Conservation (phyloP, 768 basidiomycete genomes). For the Tremella yokohamensis region DNA sequence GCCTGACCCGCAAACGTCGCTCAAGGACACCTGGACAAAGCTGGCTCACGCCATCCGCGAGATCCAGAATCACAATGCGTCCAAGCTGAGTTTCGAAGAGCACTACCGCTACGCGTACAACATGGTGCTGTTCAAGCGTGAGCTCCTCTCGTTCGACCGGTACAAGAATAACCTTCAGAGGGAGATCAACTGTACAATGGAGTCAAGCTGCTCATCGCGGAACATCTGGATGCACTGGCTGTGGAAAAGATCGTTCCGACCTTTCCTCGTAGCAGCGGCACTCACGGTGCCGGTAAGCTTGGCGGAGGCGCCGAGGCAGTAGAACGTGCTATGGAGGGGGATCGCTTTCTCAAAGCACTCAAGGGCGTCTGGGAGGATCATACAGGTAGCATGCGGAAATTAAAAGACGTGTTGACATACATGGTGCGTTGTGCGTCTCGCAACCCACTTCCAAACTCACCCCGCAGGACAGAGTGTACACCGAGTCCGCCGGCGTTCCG, state of each 20-base stretch:
- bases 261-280: conserved; percentile 66
- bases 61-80: conserved; percentile 91
- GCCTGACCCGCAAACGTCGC: conserved; percentile 53
- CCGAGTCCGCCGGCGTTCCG: conserved; percentile 68
- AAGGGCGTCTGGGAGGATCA: conserved; percentile 92
- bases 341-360: conserved; percentile 75
- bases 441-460: background rate
- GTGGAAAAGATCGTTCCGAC: conserved; percentile 69
- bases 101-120: conserved; percentile 92
- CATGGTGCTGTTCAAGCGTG: conserved; percentile 74
- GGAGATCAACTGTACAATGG: conserved; percentile 84
- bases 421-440: conserved; percentile 63
- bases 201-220: conserved; percentile 68
- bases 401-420: conserved; percentile 87
- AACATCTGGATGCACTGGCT: conserved; percentile 79
- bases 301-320: conserved; percentile 61
- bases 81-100: conserved; percentile 84
- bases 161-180: conserved; percentile 45
- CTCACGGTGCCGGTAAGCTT: conserved; percentile 33
- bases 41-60: conserved; percentile 82
- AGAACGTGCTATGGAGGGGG: conserved; percentile 76
- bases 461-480: conserved; percentile 82
- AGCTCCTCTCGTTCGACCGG: background rate
- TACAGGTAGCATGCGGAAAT: conserved; percentile 75
- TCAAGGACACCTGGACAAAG: conserved; percentile 76